Conservation (phyloP, 1,284 basidiomycete genomes). For the Cutaneotrichosporon sp. region DNA sequence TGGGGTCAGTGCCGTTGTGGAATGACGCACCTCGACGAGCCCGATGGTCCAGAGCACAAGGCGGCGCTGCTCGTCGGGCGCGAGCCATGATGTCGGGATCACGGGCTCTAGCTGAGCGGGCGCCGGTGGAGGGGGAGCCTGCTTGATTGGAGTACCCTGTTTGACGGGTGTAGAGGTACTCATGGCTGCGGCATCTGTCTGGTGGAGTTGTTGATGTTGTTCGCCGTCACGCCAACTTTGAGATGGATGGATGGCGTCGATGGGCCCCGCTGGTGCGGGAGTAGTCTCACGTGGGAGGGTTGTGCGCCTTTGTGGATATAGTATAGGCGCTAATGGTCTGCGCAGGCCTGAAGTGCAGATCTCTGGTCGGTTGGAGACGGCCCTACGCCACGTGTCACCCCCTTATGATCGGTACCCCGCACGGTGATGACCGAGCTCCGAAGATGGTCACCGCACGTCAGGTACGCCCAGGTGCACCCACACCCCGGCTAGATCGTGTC, state of each 20-base stretch:
- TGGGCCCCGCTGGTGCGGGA: constrained; percentile 11
- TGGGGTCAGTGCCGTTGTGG: constrained; percentile 11
- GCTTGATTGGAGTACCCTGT: constrained; percentile 4
- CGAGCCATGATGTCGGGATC: constrained; percentile 45
- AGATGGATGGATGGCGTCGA: too few relatives aligned
- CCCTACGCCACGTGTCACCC: too few relatives aligned
- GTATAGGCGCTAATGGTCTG: not conserved
- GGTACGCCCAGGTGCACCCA: too few relatives aligned
- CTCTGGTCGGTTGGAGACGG: too few relatives aligned
- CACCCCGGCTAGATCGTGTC: not conserved
- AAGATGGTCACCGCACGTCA: not conserved
- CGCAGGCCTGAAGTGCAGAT: too few relatives aligned
- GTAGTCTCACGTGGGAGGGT: not conserved
- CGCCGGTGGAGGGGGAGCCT: constrained; percentile 24
- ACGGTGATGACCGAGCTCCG: not conserved
- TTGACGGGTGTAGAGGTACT: not conserved
- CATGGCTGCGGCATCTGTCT: constrained; percentile 9
- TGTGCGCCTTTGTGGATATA: too few relatives aligned
- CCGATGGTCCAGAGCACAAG: constrained; percentile 42
- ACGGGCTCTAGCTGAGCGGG: constrained; percentile 32
- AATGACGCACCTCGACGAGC: constrained; percentile 39
- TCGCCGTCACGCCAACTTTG: not conserved
- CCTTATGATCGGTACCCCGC: too few relatives aligned
- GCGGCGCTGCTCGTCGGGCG: constrained; percentile 45
- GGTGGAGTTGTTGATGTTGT: constrained; percentile 4